Evolutionary conservation across 2,329 filamentous ascomycete species (phyloP), one percentile per base, ranked within the genome.

Genomic region (Fusarium sp.): DNA sequence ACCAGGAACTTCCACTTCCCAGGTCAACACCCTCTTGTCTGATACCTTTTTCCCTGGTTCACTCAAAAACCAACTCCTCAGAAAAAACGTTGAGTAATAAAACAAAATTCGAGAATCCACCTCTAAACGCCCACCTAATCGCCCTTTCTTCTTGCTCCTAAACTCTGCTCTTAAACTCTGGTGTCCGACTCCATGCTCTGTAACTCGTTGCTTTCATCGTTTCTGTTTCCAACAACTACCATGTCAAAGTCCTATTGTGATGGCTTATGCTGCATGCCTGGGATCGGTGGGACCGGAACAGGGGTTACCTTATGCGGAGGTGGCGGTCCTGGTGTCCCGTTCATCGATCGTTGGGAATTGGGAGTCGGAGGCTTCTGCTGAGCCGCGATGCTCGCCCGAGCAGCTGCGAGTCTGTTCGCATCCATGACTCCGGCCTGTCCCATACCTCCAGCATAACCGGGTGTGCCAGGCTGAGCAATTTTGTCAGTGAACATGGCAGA

Each of bases 401-500:
- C 74, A 10, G 75, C 75, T 20, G 75, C 75, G 17, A 79, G 57
- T 38, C 77, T 70, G 59, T 65, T 75, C 15, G 66, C 69, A 53
- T 78, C 77, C 45, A 75, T 64, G n/a, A 62, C 68, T 12, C 65
- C 69, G 6, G 75, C 76, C 14, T 56, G 43, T 6, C 65, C 57
- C 34, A 64, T 55, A 45, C 78, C n/a, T 75, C 45, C 39, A 30
- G 30, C 61, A 26, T 53, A 62, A n/a, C 44, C 48, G 75, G 20
- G 81, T 30, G 52, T 67, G 58, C 83, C 58, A 77, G 83, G 61
- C 78, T 93, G 52, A 77, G 87, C 14, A 70, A 80, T 77, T 70
- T 80, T 82, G 45, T 81, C 78, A 20, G 76, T 76, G 56, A 81
- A 80, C 57, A 79, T 78, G 58, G 75, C 74, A 21, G 78, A 78